Evolutionary conservation across 2,329 filamentous ascomycete genomes (phyloP).

Genomic region (Lecanoromycetidae sp.): DNA sequence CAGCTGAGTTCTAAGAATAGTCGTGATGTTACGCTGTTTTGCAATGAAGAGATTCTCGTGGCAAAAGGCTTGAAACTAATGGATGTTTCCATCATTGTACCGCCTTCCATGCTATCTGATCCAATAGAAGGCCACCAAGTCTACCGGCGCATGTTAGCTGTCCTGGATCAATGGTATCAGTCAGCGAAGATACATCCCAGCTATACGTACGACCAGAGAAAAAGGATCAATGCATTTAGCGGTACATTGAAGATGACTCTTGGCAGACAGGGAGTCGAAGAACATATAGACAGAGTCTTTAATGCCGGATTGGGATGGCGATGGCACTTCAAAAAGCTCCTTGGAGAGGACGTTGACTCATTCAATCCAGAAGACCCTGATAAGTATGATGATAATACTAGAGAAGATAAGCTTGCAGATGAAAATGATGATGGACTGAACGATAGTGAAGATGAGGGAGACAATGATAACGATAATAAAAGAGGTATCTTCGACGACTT

Average conservation of each 20-base stretch:
- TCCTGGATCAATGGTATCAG: neutral
- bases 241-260: slow-evolving; percentile 1
- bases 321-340: neutral
- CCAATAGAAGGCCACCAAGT: neutral
- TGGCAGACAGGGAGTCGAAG: neutral
- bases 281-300: neutral
- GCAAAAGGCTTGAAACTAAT: neutral
- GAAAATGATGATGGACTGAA: no score
- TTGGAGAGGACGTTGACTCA: neutral
- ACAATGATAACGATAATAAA: no score
- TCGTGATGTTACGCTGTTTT: neutral
- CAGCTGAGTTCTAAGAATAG: neutral
- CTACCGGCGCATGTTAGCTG: neutral
- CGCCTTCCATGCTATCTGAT: neutral
- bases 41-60: neutral
- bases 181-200: neutral
- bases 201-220: neutral
- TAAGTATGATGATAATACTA: neutral
- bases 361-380: neutral
- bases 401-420: no score
- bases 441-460: no score
- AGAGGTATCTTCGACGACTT: no score
- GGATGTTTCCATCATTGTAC: neutral
- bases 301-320: neutral
- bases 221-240: neutral